Evolutionary conservation across 23 red algal genomes (phyloP), one percentile per base, ranked within the genome.

Genomic region (Porphyridium purpureum): DNA sequence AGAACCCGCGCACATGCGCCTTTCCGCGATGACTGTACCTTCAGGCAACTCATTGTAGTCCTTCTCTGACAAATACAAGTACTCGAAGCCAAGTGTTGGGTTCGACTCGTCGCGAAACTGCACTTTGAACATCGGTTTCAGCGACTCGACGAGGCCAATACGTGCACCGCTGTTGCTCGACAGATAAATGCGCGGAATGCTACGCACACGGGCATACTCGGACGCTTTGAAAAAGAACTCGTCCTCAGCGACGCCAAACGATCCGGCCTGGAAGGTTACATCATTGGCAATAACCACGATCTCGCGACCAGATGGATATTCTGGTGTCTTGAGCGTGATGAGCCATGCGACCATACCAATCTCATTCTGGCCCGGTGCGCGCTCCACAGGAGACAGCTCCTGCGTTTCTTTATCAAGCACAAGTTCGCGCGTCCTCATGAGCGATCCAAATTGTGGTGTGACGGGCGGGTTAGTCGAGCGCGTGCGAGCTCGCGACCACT

Each of bases 331-430:
- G 17, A 94, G 14, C 3, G 62, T 76, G 58, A 63, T 78, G 15
- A 42, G 67, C 87, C 87, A 94, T 4, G 77, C 74, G 4, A 94
- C 76, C 76, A 94, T 83, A 27, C 87, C 87, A 33, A 83, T 79
- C 28, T 72, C 74, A 33, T 94, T 94, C 31, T 72, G 65, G 8
- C 87, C 87, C 23, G 87, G 62, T 40, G 67, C 54, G 6, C 82
- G 67, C n/a, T n/a, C n/a, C n/a, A n/a, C n/a, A n/a, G 54, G 4
- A 25, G 54, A n/a, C n/a, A n/a, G n/a, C n/a, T n/a, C n/a, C 8
- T 47, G 34, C 15, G 64, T 72, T 56, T 69, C 69, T 5, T 74
- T 64, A 23, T 78, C 36, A 1, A 94, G 51, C 29, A 82, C 50
- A 6, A 94, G 55, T 48, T 94, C 87, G 6, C 42, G 62, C 1